Conservation (phyloP, 768 basidiomycete species). For the Polyporus arcularius region DNA sequence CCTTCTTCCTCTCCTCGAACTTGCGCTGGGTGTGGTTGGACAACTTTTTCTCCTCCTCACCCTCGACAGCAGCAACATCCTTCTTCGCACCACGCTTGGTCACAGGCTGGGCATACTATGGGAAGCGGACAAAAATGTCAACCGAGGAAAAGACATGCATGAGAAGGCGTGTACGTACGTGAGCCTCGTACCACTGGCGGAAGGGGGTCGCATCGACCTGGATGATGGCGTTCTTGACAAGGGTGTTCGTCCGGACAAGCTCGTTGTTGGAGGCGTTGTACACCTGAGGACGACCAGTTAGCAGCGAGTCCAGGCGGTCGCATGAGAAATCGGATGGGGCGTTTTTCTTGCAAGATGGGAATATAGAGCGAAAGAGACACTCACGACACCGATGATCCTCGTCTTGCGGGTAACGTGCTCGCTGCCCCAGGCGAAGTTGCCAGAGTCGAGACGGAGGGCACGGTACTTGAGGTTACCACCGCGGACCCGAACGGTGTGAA, state of each 20-base stretch:
- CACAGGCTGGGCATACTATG: slow-evolving; percentile 91
- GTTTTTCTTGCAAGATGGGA: neutral
- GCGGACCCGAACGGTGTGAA: slow-evolving; percentile 93
- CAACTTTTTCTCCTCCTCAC: slow-evolving; percentile 66
- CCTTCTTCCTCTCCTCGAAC: slow-evolving; percentile 90
- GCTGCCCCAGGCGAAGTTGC: slow-evolving; percentile 99
- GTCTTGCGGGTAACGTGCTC: slow-evolving; percentile 96
- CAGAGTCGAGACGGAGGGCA: slow-evolving; percentile 93
- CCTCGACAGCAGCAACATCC: slow-evolving; percentile 48
- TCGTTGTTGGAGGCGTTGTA: slow-evolving; percentile 99
- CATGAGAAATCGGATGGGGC: neutral
- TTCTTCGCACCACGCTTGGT: slow-evolving; percentile 83
- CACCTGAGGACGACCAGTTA: slow-evolving; percentile 50
- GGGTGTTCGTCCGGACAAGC: slow-evolving; percentile 98
- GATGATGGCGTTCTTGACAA: slow-evolving; percentile 96
- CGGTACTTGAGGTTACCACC: slow-evolving; percentile 96
- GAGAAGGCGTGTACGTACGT: slow-evolving; percentile 58
- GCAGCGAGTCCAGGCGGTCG: too few relatives aligned
- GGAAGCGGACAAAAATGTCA: slow-evolving; percentile 3
- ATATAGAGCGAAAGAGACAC: slow-evolving; percentile 34
- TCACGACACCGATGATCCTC: slow-evolving; percentile 91
- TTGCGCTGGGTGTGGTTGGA: slow-evolving; percentile 90
- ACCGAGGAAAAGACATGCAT: neutral
- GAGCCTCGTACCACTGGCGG: slow-evolving; percentile 99
- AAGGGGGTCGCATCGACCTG: slow-evolving; percentile 98